Evolutionary conservation across 2,329 filamentous ascomycete genomes (phyloP), one percentile per base, ranked within the genome.

Genomic region (Tetracladium maxilliforme): DNA sequence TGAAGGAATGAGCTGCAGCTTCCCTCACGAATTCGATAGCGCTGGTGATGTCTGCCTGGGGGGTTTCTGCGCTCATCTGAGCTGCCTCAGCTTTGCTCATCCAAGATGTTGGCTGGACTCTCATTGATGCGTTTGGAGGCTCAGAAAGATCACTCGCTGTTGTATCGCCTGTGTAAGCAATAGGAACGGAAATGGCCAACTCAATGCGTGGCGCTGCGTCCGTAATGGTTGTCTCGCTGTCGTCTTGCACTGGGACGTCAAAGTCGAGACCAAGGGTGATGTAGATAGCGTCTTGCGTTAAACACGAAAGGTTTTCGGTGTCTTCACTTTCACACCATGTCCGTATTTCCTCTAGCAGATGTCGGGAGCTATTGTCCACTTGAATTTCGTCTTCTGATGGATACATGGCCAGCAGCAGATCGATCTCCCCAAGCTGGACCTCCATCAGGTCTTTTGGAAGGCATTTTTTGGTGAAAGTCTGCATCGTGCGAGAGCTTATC

Each of bases 361-460:
- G 9, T 13, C 16, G 16, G 5, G 27, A 42, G 6, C 26, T n/a
- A 4, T 39, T 29, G 13, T 44, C 42, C 4, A 52, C 34, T 0
- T 30, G 25, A 2, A 53, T 37, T 5, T 44, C 46, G n/a, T 47
- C 42, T 9, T 55, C 47, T 0, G 41, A 35, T 1, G 52, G 49
- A 30, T 61, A 67, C 62, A 67, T 67, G 7, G 61, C 59, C 34
- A 49, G 41, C 4, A 67, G 40, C n/a, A 67, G 54, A 25, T 66
- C 61, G 17, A 65, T 47, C 27, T 56, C 57, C 2, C 51, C 54
- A 8, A 64, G 39, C 39, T 64, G 60, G 9, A 54, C 43, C 30
- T 58, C 54, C 36, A 64, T 46, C 3, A 61, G 33, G 6, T 62
- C 57, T n/a, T 37, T 37, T 1, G 57, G 47, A 7, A 63, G 36